These are phyloP conservation scores for Prunus campanulata DNA, from an alignment of 306 rosid species.

Conservation along the genomic window DNA sequence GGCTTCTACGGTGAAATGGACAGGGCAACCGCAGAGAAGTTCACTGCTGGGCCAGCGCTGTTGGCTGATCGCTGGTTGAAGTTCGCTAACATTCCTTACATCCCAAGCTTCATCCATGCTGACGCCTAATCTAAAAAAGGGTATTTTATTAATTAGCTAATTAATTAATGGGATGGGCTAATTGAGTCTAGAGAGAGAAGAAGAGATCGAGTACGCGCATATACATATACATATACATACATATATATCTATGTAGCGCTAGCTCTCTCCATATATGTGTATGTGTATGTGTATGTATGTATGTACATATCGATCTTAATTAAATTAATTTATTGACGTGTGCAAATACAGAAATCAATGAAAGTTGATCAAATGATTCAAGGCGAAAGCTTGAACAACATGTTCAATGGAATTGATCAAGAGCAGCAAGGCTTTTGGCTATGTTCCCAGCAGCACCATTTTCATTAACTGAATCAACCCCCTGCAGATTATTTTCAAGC, in stretches of 20 bases:
- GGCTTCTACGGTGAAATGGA: constrained; percentile 30
- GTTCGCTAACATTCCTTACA: constrained; percentile 2
- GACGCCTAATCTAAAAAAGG: background rate
- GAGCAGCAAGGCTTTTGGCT: too few species aligned
- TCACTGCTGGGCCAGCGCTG: constrained; percentile 32
- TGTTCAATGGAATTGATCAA: too few species aligned
- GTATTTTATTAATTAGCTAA: background rate
- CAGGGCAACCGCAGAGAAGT: constrained; percentile 36
- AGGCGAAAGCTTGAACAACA: too few species aligned
- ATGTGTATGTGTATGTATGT: background rate
- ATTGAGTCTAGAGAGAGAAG: background rate
- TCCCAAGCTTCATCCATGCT: background rate
- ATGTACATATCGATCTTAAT: background rate
- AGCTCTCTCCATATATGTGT: background rate
- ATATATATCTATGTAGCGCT: background rate
- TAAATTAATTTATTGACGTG: background rate
- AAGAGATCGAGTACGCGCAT: background rate
- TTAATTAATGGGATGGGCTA: background rate
- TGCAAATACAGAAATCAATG: too few species aligned
- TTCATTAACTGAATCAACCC: too few species aligned
- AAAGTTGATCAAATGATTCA: too few species aligned
- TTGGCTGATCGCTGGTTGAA: constrained; percentile 35
- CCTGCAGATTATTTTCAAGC: too few species aligned
- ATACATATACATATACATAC: background rate
- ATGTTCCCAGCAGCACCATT: too few species aligned